A percentile compares a stretch with the other conserved stretches of the same genome.
Evolutionary conservation across 129 eudicot species (phyloP).

Genomic region (Ambrosia trifida): DNA sequence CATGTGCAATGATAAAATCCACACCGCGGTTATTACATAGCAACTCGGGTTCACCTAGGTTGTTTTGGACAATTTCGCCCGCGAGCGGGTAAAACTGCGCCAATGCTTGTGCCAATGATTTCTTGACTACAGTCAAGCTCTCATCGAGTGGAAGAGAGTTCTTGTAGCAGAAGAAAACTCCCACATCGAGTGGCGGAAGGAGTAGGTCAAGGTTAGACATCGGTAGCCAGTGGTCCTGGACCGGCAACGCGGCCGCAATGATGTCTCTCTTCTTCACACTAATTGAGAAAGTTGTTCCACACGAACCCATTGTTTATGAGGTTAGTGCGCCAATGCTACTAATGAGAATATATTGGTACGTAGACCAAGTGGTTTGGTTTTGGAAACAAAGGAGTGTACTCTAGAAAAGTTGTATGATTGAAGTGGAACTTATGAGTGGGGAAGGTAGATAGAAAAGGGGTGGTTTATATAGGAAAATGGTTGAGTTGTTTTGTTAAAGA

Average conservation of each 20-base stretch:
- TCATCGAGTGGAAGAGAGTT: conserved; percentile 11
- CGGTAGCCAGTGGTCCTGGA: conserved; percentile 62
- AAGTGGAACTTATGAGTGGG: conserved; percentile 15
- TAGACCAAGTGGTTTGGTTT: too few relatives aligned
- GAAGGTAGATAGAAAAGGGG: conserved; percentile 9
- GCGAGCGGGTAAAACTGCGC: conserved; percentile 57
- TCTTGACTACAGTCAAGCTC: conserved; percentile 45
- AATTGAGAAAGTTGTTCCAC: conserved; percentile 31
- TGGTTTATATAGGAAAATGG: conserved; percentile 19
- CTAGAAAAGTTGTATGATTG: background rate
- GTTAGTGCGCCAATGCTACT: background rate
- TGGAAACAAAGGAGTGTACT: too few relatives aligned
- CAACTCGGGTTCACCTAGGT: conserved; percentile 60
- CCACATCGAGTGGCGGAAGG: conserved; percentile 59
- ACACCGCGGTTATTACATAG: conserved; percentile 76
- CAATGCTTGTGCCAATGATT: conserved; percentile 48
- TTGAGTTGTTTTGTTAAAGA: background rate
- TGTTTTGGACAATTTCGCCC: conserved; percentile 63
- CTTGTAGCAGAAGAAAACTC: conserved; percentile 67
- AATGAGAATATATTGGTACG: too few relatives aligned
- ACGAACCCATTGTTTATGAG: conserved; percentile 33
- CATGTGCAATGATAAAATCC: conserved; percentile 54
- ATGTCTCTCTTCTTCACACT: conserved; percentile 40
- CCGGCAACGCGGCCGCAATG: conserved; percentile 47
- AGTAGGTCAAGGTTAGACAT: conserved; percentile 73